A percentile compares a stretch with the other conserved stretches of the same genome.
These are phyloP conservation scores for Salix dunnii DNA, from an alignment of 345 rosid species.

Conservation along the genomic window DNA sequence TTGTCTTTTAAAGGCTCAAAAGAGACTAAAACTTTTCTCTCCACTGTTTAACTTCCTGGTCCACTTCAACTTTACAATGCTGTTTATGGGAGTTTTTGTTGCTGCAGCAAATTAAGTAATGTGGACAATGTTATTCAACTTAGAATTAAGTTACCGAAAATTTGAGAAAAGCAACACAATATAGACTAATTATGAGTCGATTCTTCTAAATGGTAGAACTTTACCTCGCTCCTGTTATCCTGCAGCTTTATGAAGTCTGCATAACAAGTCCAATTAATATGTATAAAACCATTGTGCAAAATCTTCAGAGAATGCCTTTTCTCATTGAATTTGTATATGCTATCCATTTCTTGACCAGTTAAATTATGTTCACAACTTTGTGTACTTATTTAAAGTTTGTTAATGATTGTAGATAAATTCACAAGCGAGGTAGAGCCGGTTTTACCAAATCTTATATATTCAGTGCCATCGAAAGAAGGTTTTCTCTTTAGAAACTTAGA, in stretches of 20 bases:
- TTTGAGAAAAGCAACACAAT: background rate
- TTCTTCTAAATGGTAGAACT: background rate
- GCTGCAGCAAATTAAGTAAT: background rate
- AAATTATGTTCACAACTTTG: background rate
- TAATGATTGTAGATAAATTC: constrained; percentile 59
- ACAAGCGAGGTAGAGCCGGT: constrained; percentile 58
- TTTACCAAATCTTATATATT: constrained; percentile 45
- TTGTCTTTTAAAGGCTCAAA: constrained; percentile 19
- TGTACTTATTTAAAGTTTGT: constrained; percentile 13
- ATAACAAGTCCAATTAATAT: no score
- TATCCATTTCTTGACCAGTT: background rate
- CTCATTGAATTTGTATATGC: background rate
- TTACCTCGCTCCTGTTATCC: background rate
- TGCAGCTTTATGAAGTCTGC: background rate
- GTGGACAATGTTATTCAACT: background rate
- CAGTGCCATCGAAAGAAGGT: constrained; percentile 66
- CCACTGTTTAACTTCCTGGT: constrained; percentile 4
- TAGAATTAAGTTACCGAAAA: constrained; percentile 11
- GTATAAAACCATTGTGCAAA: no score
- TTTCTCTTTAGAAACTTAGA: constrained; percentile 61
- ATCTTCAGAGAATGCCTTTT: background rate
- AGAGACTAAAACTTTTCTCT: constrained; percentile 13
- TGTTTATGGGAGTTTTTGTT: no score
- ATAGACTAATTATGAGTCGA: background rate
- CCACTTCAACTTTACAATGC: background rate